phyloP scores from a whole-genome alignment of 2,329 filamentous ascomycete species.

The Penicillium rolfsii region DNA sequence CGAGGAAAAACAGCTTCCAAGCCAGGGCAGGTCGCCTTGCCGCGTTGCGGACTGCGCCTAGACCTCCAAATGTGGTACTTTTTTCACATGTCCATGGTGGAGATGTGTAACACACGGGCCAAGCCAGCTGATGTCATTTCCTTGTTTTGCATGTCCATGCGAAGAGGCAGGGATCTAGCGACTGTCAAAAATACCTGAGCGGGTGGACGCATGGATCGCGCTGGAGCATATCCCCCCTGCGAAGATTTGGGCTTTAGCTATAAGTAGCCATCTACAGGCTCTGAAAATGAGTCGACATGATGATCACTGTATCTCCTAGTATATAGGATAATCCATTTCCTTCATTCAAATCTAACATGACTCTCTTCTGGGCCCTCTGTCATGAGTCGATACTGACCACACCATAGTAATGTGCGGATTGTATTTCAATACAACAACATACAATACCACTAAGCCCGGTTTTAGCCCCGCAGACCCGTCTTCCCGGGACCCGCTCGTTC shows the following conservation, averaged over 20 bases:
- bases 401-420: not conserved
- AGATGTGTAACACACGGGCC: conserved; percentile 7
- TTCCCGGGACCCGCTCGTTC: not conserved
- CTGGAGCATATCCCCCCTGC: not conserved
- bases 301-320: not conserved
- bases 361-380: not conserved
- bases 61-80: not conserved
- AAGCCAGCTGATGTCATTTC: conserved; percentile 1
- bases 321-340: not conserved
- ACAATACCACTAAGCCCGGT: not conserved
- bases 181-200: conserved; percentile 5
- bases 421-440: conserved; percentile 5
- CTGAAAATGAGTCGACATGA: no score
- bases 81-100: not conserved
- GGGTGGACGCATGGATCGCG: not conserved
- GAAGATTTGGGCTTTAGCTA: not conserved
- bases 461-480: conserved; percentile 8
- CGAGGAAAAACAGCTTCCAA: not conserved
- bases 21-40: not conserved
- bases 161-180: conserved; percentile 7
- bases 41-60: not conserved
- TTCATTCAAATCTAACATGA: not conserved
- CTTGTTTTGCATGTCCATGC: conserved; percentile 7
- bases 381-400: not conserved
- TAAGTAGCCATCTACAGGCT: not conserved